These are phyloP conservation scores for Cornus suecica DNA, from an alignment of 148 eudicot species.

Conservation along the genomic window DNA sequence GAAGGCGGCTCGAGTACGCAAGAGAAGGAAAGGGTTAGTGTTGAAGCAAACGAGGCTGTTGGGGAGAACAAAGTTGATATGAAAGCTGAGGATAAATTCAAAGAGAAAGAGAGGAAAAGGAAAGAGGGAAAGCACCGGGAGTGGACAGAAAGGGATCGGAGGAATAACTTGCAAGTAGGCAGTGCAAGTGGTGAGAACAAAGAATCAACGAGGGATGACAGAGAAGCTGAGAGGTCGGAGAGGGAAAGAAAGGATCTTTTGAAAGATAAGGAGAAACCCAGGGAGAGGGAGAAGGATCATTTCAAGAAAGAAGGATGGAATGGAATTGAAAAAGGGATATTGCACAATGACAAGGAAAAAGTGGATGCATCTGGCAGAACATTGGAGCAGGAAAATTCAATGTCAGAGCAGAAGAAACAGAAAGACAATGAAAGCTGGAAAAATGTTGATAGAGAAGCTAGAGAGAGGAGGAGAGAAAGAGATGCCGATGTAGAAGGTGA, in stretches of 20 bases:
- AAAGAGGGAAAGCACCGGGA: slow-evolving; percentile 86
- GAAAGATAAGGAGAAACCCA: slow-evolving; percentile 73
- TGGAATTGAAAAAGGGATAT: slow-evolving; percentile 59
- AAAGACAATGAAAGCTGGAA: slow-evolving; percentile 67
- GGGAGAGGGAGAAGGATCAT: slow-evolving; percentile 70
- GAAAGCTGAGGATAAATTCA: slow-evolving; percentile 74
- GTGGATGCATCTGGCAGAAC: slow-evolving; percentile 44
- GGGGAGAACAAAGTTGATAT: slow-evolving; percentile 74
- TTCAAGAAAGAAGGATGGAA: slow-evolving; percentile 58
- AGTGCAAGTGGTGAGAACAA: slow-evolving; percentile 51
- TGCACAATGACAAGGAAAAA: slow-evolving; percentile 53
- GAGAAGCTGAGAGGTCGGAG: slow-evolving; percentile 72
- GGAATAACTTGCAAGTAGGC: slow-evolving; percentile 48
- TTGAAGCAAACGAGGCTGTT: slow-evolving; percentile 62
- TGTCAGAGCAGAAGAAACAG: slow-evolving; percentile 62
- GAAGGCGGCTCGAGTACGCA: slow-evolving; percentile 30
- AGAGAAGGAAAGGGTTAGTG: slow-evolving; percentile 38
- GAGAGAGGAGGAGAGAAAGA: slow-evolving; percentile 77
- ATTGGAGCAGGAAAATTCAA: slow-evolving; percentile 44
- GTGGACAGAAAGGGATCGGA: slow-evolving; percentile 65
- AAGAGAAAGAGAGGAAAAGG: slow-evolving; percentile 80
- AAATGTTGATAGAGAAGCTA: slow-evolving; percentile 63
- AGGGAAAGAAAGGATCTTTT: slow-evolving; percentile 61
- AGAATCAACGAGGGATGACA: slow-evolving; percentile 63
- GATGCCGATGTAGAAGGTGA: slow-evolving; percentile 80